A percentile compares a stretch with the other conserved stretches of the same genome.
phyloP scores from a whole-genome alignment of 805 yeast species.

The Zygosaccharomyces bailii region DNA sequence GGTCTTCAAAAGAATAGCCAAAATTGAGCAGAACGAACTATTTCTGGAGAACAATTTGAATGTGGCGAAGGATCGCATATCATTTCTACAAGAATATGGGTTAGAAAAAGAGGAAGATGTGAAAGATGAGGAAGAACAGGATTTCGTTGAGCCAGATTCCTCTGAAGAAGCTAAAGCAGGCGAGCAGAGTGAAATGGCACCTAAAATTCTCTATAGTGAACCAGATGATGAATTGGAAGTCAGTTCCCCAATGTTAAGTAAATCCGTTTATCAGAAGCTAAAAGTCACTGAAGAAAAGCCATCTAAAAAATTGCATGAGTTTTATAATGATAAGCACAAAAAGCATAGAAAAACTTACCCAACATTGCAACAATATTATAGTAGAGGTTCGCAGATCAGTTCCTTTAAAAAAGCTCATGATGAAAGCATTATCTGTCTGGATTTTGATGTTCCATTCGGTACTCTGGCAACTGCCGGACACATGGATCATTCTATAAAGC shows the following conservation, averaged over 20 bases:
- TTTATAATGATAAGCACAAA: constrained; percentile 30
- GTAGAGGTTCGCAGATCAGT: constrained; percentile 53
- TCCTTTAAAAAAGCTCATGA: constrained; percentile 48
- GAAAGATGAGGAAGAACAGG: constrained; percentile 12
- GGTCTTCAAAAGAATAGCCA: constrained; percentile 57
- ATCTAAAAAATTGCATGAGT: constrained; percentile 20
- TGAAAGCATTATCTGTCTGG: constrained; percentile 53
- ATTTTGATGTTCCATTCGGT: constrained; percentile 73
- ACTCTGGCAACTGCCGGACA: constrained; percentile 69
- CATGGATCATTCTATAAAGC: constrained; percentile 69
- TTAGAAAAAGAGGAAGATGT: constrained; percentile 32
- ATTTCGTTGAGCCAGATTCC: constrained; percentile 4
- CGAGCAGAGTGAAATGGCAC: neutral
- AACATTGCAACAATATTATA: constrained; percentile 60
- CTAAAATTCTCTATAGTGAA: too few species aligned
- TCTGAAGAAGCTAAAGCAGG: neutral
- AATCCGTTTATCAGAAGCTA: constrained; percentile 45
- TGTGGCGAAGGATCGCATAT: constrained; percentile 44
- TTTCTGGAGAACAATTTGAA: constrained; percentile 47
- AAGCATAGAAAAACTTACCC: constrained; percentile 52
- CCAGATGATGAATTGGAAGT: constrained; percentile 13
- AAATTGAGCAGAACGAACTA: constrained; percentile 59
- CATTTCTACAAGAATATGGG: constrained; percentile 42
- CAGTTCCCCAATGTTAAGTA: constrained; percentile 34
- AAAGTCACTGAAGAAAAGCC: constrained; percentile 28